Evolutionary conservation across 192 early-diverging fungal genomes (phyloP).

Genomic region (Coemansia sp.): DNA sequence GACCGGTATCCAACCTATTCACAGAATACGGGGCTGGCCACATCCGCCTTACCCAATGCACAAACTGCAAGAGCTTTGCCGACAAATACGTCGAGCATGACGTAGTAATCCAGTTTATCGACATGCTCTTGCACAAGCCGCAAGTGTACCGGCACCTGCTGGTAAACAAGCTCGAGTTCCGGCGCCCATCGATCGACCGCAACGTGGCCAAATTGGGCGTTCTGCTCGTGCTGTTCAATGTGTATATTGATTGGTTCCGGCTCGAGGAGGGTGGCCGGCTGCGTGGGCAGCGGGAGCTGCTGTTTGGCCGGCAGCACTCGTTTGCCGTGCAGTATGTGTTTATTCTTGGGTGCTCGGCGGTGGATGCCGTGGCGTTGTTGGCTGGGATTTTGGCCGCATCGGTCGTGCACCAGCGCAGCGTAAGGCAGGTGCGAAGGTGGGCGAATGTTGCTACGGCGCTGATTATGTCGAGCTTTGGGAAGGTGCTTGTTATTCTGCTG

Average conservation of each 20-base stretch:
- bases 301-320: conserved; percentile 62
- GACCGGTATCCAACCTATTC: conserved; percentile 65
- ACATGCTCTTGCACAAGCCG: conserved; percentile 86
- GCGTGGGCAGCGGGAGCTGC: conserved; percentile 47
- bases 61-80: conserved; percentile 73
- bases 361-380: conserved; percentile 54
- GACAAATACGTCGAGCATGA: conserved; percentile 95
- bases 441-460: conserved; percentile 58
- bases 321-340: conserved; percentile 72
- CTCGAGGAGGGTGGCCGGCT: conserved; percentile 66
- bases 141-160: conserved; percentile 85
- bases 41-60: conserved; percentile 79
- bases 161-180: conserved; percentile 72
- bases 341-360: conserved; percentile 62
- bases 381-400: conserved; percentile 34
- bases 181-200: conserved; percentile 49
- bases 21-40: conserved; percentile 82
- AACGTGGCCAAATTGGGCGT: conserved; percentile 74
- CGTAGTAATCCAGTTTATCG: conserved; percentile 83
- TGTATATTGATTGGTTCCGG: conserved; percentile 93
- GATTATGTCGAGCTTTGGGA: conserved; percentile 83
- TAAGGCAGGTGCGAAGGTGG: conserved; percentile 27
- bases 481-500: conserved; percentile 82
- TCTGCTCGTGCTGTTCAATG: conserved; percentile 83
- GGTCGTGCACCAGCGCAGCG: conserved; percentile 29